These are phyloP conservation scores for Penicillium aurantiogriseum DNA, from an alignment of 2,329 filamentous ascomycete species.

Conservation along the genomic window DNA sequence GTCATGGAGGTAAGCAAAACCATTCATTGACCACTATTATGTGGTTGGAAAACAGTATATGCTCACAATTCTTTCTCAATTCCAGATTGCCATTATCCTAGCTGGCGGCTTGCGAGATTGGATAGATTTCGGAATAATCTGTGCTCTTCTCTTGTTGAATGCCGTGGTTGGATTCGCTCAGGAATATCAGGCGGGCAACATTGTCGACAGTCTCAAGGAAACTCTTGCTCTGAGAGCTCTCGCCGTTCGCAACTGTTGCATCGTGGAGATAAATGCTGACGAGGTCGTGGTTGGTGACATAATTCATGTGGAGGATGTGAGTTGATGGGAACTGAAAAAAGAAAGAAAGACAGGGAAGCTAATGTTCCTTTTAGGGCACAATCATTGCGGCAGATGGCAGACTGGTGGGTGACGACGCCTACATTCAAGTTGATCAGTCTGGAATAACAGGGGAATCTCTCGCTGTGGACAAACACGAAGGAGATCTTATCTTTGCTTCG, in stretches of 20 bases:
- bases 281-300: slow-evolving; percentile 90
- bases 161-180: slow-evolving; percentile 83
- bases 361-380: slow-evolving; percentile 57
- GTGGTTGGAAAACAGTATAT: not conserved
- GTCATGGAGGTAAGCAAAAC: slow-evolving; percentile 74
- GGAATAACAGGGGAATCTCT: slow-evolving; percentile 90
- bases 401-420: slow-evolving; percentile 78
- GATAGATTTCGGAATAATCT: slow-evolving; percentile 93
- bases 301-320: slow-evolving; percentile 75
- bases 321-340: slow-evolving; percentile 9
- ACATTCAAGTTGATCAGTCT: slow-evolving; percentile 88
- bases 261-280: slow-evolving; percentile 76
- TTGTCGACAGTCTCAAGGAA: slow-evolving; percentile 89
- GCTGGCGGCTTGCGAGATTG: slow-evolving; percentile 83
- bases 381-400: slow-evolving; percentile 88
- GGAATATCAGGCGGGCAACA: slow-evolving; percentile 85
- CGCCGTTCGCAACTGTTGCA: slow-evolving; percentile 75
- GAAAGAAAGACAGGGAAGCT: not conserved
- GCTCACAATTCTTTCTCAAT: slow-evolving; percentile 6
- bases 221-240: slow-evolving; percentile 84
- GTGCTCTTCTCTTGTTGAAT: slow-evolving; percentile 78
- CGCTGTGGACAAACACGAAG: slow-evolving; percentile 82
- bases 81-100: slow-evolving; percentile 69
- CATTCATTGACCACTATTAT: not conserved
- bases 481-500: slow-evolving; percentile 78